Percentiles rank a stretch among this genome's conserved stretches.
Conservation (phyloP, 179 eudicot genomes). For the Actinidia arguta region DNA sequence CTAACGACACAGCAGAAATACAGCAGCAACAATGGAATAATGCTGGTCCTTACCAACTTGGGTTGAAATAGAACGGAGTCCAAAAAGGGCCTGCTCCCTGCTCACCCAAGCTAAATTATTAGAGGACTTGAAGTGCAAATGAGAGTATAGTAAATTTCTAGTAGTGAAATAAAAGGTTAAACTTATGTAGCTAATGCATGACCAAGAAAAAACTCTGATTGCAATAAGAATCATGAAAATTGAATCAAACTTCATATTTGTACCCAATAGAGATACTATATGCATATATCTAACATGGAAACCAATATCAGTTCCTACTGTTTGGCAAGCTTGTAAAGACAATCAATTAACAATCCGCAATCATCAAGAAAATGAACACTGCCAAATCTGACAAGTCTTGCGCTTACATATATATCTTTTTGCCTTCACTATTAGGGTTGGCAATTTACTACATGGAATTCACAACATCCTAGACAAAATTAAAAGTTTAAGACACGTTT, state of each 20-base stretch:
- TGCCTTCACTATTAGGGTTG: not conserved
- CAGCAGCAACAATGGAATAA: slow-evolving; percentile 2
- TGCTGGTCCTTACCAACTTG: slow-evolving; percentile 66
- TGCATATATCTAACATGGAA: not conserved
- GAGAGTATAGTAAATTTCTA: not conserved
- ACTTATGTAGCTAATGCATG: not conserved
- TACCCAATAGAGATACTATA: not conserved
- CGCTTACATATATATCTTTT: not conserved
- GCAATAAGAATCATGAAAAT: slow-evolving; percentile 1
- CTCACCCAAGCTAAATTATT: slow-evolving; percentile 12
- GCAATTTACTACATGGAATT: not conserved
- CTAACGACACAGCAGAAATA: not conserved
- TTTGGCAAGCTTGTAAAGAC: not conserved
- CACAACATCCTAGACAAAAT: not conserved
- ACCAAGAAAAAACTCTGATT: not conserved
- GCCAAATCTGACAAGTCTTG: not conserved
- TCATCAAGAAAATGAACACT: slow-evolving; percentile 14
- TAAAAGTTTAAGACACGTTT: not conserved
- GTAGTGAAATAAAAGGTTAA: not conserved
- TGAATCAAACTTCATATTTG: slow-evolving; percentile 7
- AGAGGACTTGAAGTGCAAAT: slow-evolving; percentile 10
- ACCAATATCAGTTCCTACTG: not conserved
- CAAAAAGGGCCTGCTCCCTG: slow-evolving; percentile 78
- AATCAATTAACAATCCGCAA: not conserved
- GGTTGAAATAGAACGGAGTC: slow-evolving; percentile 85